Conservation (phyloP, 805 yeast genomes). For the Monosporozyma servazzii region DNA sequence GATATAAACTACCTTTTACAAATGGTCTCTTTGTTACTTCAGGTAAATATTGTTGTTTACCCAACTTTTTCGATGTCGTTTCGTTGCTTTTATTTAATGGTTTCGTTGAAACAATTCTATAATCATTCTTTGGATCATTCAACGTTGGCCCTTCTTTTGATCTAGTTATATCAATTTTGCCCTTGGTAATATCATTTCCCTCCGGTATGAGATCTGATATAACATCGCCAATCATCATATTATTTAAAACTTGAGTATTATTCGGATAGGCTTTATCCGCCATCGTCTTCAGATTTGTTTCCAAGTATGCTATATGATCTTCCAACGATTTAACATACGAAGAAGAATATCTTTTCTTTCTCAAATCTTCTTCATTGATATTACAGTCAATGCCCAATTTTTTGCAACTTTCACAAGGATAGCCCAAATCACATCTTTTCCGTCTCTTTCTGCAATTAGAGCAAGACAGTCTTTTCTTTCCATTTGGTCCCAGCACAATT, state of each 20-base stretch:
- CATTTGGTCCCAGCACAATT: slow-evolving; percentile 5
- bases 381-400: slow-evolving; percentile 38
- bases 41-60: background rate
- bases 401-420: slow-evolving; percentile 42
- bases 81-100: background rate
- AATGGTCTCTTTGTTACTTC: slow-evolving; percentile 15
- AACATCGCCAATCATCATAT: slow-evolving; percentile 17
- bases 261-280: slow-evolving; percentile 18
- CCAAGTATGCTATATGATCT: slow-evolving; percentile 23
- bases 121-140: background rate
- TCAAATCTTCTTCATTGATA: slow-evolving; percentile 38
- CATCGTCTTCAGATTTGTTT: slow-evolving; percentile 19
- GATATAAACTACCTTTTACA: slow-evolving; percentile 28
- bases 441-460: slow-evolving; percentile 29
- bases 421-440: slow-evolving; percentile 41
- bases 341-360: slow-evolving; percentile 43
- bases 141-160: background rate
- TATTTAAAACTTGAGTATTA: slow-evolving; percentile 11
- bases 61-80: slow-evolving; percentile 1
- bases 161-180: background rate
- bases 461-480: slow-evolving; percentile 27
- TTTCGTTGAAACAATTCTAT: background rate
- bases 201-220: slow-evolving; percentile 5
- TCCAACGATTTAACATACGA: slow-evolving; percentile 42
- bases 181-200: background rate